phyloP scores from a whole-genome alignment of 2,329 filamentous ascomycete genomes.

The Colletotrichum sp. region DNA sequence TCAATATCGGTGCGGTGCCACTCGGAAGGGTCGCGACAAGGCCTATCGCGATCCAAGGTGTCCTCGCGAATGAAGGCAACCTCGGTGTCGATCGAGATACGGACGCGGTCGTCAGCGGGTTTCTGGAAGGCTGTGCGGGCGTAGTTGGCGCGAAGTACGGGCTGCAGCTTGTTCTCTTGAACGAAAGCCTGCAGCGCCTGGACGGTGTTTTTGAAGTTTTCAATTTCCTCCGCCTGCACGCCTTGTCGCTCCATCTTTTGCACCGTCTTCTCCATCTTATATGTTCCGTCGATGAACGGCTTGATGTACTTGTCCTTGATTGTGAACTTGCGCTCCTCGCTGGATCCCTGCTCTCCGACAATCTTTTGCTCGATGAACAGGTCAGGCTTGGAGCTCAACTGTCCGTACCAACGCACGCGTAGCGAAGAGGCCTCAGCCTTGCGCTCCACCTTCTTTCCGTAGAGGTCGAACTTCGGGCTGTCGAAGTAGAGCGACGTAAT shows the following conservation, averaged over 20 bases:
- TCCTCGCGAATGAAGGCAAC: constrained; percentile 84
- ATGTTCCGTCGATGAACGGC: constrained; percentile 83
- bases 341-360: constrained; percentile 75
- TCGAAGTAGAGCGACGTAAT: constrained; percentile 98
- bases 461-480: constrained; percentile 82
- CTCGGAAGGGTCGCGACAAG: constrained; percentile 83
- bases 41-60: constrained; percentile 79
- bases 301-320: constrained; percentile 96
- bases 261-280: constrained; percentile 89
- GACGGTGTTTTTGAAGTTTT: constrained; percentile 73
- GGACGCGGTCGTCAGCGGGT: constrained; percentile 85
- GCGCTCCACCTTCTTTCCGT: constrained; percentile 82
- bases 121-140: constrained; percentile 96
- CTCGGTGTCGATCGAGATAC: constrained; percentile 92
- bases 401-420: constrained; percentile 89
- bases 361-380: constrained; percentile 91
- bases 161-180: constrained; percentile 76
- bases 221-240: constrained; percentile 67
- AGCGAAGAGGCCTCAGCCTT: constrained; percentile 79
- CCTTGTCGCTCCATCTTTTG: constrained; percentile 84
- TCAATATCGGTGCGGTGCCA: constrained; percentile 97
- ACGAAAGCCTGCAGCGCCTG: constrained; percentile 82
- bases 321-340: constrained; percentile 77
- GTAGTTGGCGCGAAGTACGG: constrained; percentile 90
- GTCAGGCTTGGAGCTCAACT: constrained; percentile 77